Percentiles rank a stretch among this genome's conserved stretches.
phyloP scores from a whole-genome alignment of 257 asterid genomes.

The Petunia axillaris region DNA sequence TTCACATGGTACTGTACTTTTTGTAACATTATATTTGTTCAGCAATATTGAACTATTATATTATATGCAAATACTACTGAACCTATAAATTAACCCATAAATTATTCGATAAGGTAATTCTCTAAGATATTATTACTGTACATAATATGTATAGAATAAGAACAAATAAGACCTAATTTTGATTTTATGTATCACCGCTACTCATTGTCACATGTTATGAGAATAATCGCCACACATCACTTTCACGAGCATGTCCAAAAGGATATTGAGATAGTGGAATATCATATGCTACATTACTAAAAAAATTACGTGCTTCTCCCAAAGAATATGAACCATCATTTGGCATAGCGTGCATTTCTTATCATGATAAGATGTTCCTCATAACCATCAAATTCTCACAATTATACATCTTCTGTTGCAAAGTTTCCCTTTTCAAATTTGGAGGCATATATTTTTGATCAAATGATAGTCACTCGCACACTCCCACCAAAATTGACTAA shows the following conservation, averaged over 20 bases:
- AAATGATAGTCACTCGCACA: no score
- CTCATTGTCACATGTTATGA: neutral
- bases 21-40: no score
- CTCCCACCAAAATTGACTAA: neutral
- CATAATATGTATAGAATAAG: no score
- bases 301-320: neutral
- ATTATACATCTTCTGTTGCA: neutral
- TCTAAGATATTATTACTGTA: no score
- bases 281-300: neutral
- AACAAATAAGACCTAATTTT: no score
- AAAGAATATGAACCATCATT: conserved; percentile 19
- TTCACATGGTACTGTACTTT: no score
- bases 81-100: no score
- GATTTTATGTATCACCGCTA: neutral
- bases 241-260: neutral
- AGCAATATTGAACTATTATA: no score
- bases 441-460: no score
- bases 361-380: neutral
- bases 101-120: no score
- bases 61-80: no score
- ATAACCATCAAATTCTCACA: neutral
- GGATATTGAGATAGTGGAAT: neutral
- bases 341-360: conserved; percentile 10
- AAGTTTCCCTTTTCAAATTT: no score
- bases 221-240: neutral